Percentiles rank a stretch among this genome's conserved stretches.
These are phyloP conservation scores for Scenedesmus sp. DNA, from an alignment of 163 green algal genomes.

Conservation along the genomic window DNA sequence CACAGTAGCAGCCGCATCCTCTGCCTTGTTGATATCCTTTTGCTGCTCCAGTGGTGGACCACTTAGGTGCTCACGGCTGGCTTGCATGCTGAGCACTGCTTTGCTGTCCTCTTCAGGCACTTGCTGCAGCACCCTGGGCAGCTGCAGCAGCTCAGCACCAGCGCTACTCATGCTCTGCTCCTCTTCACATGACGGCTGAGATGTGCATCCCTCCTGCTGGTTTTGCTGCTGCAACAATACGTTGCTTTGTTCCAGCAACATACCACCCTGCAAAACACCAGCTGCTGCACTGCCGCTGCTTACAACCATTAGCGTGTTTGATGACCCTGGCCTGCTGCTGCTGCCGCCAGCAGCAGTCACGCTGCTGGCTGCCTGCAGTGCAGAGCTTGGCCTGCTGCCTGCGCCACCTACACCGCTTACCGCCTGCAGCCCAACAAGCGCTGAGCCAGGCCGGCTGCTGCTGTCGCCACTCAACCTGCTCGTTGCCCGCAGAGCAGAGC, in stretches of 20 bases:
- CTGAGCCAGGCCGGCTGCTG: not conserved
- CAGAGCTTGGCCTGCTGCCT: not conserved
- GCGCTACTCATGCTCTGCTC: not conserved
- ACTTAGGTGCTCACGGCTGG: not conserved
- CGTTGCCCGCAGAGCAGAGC: not conserved
- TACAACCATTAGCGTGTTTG: not conserved
- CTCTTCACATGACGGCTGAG: not conserved
- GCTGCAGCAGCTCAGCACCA: not conserved
- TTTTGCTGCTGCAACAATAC: not conserved
- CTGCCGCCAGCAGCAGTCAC: not conserved
- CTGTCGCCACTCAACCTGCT: not conserved
- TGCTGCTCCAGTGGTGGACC: not conserved
- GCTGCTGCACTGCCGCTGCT: not conserved
- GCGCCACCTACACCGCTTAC: not conserved
- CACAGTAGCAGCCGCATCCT: not conserved
- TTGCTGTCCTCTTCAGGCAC: constrained; percentile 27
- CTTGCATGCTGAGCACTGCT: not conserved
- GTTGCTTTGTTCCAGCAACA: not conserved
- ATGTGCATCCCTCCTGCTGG: not conserved
- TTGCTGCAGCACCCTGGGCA: constrained; percentile 13
- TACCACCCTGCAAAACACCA: not conserved
- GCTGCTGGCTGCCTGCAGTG: not conserved
- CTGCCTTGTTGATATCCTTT: not conserved
- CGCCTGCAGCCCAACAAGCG: not conserved
- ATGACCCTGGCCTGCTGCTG: constrained; percentile 18